A percentile compares a stretch with the other conserved stretches of the same genome.
Evolutionary conservation across 192 early-diverging fungal species (phyloP).

Genomic region (Coemansia sp.): DNA sequence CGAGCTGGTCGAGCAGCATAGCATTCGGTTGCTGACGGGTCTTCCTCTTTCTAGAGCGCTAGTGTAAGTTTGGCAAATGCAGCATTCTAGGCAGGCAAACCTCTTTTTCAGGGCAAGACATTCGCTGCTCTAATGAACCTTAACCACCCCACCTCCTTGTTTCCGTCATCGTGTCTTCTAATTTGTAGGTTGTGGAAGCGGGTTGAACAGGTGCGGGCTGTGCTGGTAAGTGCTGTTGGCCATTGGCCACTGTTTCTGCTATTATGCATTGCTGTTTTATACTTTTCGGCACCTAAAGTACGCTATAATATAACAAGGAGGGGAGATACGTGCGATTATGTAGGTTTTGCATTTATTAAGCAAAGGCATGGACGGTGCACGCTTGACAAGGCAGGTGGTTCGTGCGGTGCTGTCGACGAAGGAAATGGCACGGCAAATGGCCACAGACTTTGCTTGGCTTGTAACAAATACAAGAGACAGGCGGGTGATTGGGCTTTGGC

Average conservation of each 20-base stretch:
- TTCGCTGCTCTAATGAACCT: no score
- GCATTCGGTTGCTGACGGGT: slow-evolving; percentile 11
- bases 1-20: slow-evolving; percentile 10
- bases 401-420: slow-evolving; percentile 14
- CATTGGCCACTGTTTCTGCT: not conserved
- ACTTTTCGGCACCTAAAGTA: not conserved
- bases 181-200: slow-evolving; percentile 36
- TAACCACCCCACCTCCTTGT: no score
- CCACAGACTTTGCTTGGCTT: slow-evolving; percentile 27
- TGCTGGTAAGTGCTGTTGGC: slow-evolving; percentile 29
- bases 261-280: not conserved
- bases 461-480: slow-evolving; percentile 21
- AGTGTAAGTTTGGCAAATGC: slow-evolving; percentile 16
- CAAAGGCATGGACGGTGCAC: slow-evolving; percentile 1
- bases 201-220: slow-evolving; percentile 25
- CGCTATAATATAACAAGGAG: not conserved
- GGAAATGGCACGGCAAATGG: slow-evolving; percentile 16
- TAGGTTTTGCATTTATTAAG: slow-evolving; percentile 44
- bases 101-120: not conserved
- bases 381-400: slow-evolving; percentile 7
- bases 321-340: slow-evolving; percentile 7
- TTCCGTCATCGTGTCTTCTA: no score
- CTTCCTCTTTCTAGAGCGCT: slow-evolving; percentile 11
- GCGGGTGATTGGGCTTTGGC: slow-evolving; percentile 36
- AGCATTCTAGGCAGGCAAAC: not conserved